phyloP scores from a whole-genome alignment of 2,329 filamentous ascomycete species.

The Metarhizium guizhouense region DNA sequence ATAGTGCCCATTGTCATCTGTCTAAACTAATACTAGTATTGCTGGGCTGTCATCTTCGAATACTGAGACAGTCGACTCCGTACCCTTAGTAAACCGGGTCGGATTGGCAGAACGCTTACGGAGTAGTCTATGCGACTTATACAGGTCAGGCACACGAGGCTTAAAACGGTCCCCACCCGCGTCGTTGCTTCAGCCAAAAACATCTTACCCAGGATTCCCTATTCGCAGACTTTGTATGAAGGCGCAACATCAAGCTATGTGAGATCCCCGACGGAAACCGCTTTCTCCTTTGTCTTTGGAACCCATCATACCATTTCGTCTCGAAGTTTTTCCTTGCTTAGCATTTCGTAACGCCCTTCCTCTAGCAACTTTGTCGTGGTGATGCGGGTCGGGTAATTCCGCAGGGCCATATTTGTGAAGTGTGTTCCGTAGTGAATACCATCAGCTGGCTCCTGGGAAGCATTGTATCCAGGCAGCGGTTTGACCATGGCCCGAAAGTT shows the following conservation, averaged over 20 bases:
- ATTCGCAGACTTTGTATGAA: no score
- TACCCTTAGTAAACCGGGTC: no score
- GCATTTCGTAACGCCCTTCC: slow-evolving; percentile 19
- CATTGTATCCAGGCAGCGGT: slow-evolving; percentile 30
- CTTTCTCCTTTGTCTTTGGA: background rate
- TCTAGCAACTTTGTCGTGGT: slow-evolving; percentile 28
- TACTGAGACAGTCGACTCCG: no score
- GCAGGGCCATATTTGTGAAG: slow-evolving; percentile 42
- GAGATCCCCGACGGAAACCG: no score
- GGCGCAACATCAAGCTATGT: no score
- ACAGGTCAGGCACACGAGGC: background rate
- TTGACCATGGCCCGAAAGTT: slow-evolving; percentile 36
- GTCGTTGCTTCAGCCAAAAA: background rate
- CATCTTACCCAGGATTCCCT: no score
- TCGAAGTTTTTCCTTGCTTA: slow-evolving; percentile 10
- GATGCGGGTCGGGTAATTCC: slow-evolving; percentile 38
- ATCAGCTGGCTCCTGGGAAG: slow-evolving; percentile 19
- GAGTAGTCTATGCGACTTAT: background rate
- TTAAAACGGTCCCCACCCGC: background rate
- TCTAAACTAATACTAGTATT: background rate
- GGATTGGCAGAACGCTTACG: no score
- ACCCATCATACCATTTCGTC: slow-evolving; percentile 13
- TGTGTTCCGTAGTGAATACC: slow-evolving; percentile 42
- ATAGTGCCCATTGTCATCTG: no score
- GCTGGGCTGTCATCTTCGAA: no score